Conservation (phyloP, 208 protist species). For the Trypanosoma mega region DNA sequence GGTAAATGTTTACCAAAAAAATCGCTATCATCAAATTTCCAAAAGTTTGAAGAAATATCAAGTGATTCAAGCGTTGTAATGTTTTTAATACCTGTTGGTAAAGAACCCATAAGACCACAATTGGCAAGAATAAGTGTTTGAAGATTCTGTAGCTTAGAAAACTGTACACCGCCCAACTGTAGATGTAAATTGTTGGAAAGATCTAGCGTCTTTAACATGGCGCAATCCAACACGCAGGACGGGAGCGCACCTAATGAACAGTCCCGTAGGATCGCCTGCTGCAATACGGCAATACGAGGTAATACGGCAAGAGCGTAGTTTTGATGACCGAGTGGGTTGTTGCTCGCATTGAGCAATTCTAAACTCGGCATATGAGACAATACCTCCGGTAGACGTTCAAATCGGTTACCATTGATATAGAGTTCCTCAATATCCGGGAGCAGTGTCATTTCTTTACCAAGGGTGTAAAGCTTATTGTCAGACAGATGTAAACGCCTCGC, state of each 20-base stretch:
- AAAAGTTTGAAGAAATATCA: constrained; percentile 79
- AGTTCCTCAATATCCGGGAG: constrained; percentile 73
- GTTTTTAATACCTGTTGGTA: constrained; percentile 55
- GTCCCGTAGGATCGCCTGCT: constrained; percentile 48
- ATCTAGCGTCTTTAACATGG: constrained; percentile 63
- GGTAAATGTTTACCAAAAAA: constrained; percentile 75
- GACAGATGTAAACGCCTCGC: constrained; percentile 69
- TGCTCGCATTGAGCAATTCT: constrained; percentile 59
- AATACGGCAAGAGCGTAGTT: constrained; percentile 46
- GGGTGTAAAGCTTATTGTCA: constrained; percentile 76
- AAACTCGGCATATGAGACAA: constrained; percentile 53
- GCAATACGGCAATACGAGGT: constrained; percentile 44
- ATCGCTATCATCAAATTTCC: constrained; percentile 53
- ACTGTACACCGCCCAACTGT: constrained; percentile 38
- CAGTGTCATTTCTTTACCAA: constrained; percentile 74
- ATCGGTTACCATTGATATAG: constrained; percentile 71
- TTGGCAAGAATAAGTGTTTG: constrained; percentile 59
- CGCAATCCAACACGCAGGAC: constrained; percentile 38
- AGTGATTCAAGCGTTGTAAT: constrained; percentile 47
- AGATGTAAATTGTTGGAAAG: constrained; percentile 70
- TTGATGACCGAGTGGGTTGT: constrained; percentile 54
- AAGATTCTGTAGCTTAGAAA: constrained; percentile 43
- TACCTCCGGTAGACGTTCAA: constrained; percentile 68
- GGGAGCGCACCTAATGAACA: constrained; percentile 59
- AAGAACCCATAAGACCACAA: constrained; percentile 57